A percentile compares a stretch with the other conserved stretches of the same genome.
phyloP scores from a whole-genome alignment of 106 monocot genomes.

The Phalaenopsis aphrodite region DNA sequence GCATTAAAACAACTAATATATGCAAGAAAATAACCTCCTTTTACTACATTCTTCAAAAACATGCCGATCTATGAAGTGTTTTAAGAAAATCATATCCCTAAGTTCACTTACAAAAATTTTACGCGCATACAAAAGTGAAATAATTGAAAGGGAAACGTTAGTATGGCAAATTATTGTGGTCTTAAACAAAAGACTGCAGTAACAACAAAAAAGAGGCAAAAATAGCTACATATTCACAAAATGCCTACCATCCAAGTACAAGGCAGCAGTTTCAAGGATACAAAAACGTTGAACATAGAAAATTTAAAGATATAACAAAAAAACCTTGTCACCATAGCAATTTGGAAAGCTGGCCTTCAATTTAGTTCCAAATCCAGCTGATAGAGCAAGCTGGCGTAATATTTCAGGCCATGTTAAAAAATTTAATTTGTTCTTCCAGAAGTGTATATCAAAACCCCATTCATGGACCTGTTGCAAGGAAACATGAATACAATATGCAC shows the following conservation, averaged over 20 bases:
- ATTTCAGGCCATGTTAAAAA: conserved; percentile 86
- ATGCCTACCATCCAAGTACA: background rate
- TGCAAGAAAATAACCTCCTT: background rate
- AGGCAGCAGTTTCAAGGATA: background rate
- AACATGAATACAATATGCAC: background rate
- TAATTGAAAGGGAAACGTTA: background rate
- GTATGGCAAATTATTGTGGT: background rate
- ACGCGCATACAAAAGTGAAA: background rate
- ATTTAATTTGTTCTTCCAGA: conserved; percentile 84
- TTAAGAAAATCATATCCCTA: background rate
- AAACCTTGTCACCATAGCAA: conserved; percentile 47
- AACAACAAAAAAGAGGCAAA: background rate
- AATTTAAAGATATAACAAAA: background rate
- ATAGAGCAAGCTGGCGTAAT: conserved; percentile 81
- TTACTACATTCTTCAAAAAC: background rate
- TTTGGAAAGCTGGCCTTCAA: conserved; percentile 43
- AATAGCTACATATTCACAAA: background rate
- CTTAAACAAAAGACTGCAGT: background rate
- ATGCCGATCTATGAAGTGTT: background rate
- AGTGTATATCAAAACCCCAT: conserved; percentile 87
- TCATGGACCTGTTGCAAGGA: conserved; percentile 57
- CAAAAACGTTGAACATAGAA: background rate
- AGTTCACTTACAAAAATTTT: background rate
- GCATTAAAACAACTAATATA: background rate
- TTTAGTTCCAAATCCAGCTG: conserved; percentile 85